phyloP scores from a whole-genome alignment of 345 rosid species.

The Gossypium arboreum region DNA sequence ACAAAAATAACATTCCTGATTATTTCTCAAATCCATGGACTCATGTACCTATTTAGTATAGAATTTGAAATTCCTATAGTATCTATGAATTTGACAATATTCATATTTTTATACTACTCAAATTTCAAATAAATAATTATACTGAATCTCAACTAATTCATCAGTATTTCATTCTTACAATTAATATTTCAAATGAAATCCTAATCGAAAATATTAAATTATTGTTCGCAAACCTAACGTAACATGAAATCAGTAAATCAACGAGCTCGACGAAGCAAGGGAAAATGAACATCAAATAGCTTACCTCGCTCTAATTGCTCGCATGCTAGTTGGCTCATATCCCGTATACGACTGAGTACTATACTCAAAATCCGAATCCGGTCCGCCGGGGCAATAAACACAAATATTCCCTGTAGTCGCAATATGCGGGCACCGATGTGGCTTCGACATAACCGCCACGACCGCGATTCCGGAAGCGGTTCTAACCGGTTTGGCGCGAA shows the following conservation, averaged over 20 bases:
- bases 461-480: conserved; percentile 98
- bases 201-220: background rate
- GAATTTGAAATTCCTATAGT: background rate
- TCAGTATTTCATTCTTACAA: background rate
- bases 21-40: background rate
- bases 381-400: conserved; percentile 97
- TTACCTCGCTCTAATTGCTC: conserved; percentile 98
- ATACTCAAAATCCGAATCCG: conserved; percentile 97
- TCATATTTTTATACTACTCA: background rate
- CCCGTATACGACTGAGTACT: conserved; percentile 99
- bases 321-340: conserved; percentile 98
- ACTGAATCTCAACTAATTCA: background rate
- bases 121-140: background rate
- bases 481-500: conserved; percentile 94
- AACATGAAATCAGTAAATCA: background rate
- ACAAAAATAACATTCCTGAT: background rate
- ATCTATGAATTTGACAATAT: background rate
- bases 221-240: background rate
- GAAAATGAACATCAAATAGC: background rate
- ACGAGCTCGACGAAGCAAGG: background rate
- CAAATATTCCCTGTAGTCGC: conserved; percentile 97
- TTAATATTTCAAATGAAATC: too few relatives aligned
- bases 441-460: conserved; percentile 98
- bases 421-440: conserved; percentile 95
- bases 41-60: background rate